Conservation (phyloP, 371 early-diverging fungal species). For the Syncephalastrum monosporum region DNA sequence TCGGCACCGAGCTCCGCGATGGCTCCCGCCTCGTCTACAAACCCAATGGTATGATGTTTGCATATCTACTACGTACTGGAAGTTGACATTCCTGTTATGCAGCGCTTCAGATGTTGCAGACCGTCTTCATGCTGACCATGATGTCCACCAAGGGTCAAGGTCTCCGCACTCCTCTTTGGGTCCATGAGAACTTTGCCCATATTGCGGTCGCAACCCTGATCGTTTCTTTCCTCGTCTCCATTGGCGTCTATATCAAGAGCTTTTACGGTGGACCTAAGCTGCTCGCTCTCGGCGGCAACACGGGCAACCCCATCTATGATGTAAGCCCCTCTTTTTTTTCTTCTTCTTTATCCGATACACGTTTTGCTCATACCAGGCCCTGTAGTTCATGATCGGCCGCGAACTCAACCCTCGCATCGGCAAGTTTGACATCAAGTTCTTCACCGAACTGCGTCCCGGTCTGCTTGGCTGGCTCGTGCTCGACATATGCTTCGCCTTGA, state of each 20-base stretch:
- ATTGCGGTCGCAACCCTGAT: slow-evolving; percentile 69
- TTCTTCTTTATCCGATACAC: background rate
- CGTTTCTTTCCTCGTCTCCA: slow-evolving; percentile 62
- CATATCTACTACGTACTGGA: background rate
- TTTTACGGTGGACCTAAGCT: slow-evolving; percentile 64
- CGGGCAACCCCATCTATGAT: slow-evolving; percentile 87
- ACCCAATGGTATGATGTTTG: slow-evolving; percentile 63
- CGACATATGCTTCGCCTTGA: slow-evolving; percentile 72
- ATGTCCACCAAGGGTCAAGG: slow-evolving; percentile 38
- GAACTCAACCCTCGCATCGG: slow-evolving; percentile 87
- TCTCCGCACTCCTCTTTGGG: slow-evolving; percentile 57
- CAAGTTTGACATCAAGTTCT: slow-evolving; percentile 88
- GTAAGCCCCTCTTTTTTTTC: slow-evolving; percentile 32
- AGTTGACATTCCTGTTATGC: background rate
- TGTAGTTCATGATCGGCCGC: slow-evolving; percentile 76
- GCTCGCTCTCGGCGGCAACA: slow-evolving; percentile 87
- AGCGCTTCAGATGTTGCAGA: slow-evolving; percentile 42
- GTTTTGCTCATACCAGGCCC: background rate
- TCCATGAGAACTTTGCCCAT: slow-evolving; percentile 70
- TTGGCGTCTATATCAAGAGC: slow-evolving; percentile 73
- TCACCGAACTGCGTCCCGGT: slow-evolving; percentile 89
- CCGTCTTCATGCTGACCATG: slow-evolving; percentile 59
- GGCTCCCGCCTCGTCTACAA: slow-evolving; percentile 71
- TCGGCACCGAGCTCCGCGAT: slow-evolving; percentile 74
- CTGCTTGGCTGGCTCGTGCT: slow-evolving; percentile 80